Base-by-base conservation (phyloP, 2,329 filamentous ascomycete species). In the Davidsoniella australis region DNA sequence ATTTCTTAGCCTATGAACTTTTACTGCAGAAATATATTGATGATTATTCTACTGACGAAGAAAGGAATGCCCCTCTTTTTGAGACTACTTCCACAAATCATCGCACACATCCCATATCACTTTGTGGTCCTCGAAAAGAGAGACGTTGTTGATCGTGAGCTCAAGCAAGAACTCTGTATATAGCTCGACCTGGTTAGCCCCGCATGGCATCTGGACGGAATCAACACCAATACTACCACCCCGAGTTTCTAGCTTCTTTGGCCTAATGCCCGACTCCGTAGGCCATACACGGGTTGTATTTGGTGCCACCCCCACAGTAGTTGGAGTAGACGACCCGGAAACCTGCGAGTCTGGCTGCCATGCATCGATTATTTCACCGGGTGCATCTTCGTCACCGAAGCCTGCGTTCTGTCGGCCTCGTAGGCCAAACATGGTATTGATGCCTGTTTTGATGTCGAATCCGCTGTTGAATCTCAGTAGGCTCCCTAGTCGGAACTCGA, bases 121-220 rank as follows among this genome's bases (percentile, higher is more conserved):
- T 12, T 47, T 51, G 9, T 18, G 14, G 18, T 45, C 48, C 14
- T 37, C 6, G n/a, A 48, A 48, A 36, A 52, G 10, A 10, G 45
- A 36, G 33, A 29, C 12, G 18, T 52, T 48, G 45, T 47, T 51
- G 5, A 39, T 14, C 24, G 9, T 29, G 17, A 51, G 23, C 10
- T 38, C 45, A 20, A 51, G 17, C 10, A 51, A n/a, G 38, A 51
- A 44, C 49, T 51, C 49, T 1, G 49, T 39, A 17, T 51, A 51
- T n/a, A 44, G 39, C 16, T 43, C 37, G 16, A 51, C 20, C 40
- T 51, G 47, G 41, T 51, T 47, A 5, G 29, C 20, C 7, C 50
- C 45, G 4, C 46, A 48, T 23, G 16, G 18, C 2, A 33, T 16
- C 5, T 26, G 43, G 3, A 16, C 40, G 14, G 5, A 12, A 10